Conservation (phyloP, 2,329 filamentous ascomycete species). For the Juglanconis sp. region DNA sequence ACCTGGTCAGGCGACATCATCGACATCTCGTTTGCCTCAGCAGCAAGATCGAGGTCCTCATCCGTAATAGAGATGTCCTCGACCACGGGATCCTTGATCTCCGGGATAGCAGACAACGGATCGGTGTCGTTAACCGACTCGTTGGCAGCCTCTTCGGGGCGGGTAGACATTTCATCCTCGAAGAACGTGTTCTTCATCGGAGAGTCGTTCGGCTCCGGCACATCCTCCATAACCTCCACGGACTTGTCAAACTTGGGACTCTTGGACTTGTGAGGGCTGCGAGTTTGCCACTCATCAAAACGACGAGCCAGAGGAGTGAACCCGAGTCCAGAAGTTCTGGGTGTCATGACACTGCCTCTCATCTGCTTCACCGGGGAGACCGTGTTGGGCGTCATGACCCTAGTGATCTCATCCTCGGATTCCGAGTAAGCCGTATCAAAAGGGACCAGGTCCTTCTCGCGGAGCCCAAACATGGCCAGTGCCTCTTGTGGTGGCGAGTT, state of each 20-base stretch:
- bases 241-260: conserved; percentile 21
- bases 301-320: conserved; percentile 58
- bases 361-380: conserved; percentile 23
- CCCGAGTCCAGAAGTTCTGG: conserved; percentile 37
- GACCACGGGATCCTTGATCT: conserved; percentile 34
- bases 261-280: conserved; percentile 43
- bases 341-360: conserved; percentile 21
- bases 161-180: conserved; percentile 57
- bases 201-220: conserved; percentile 29
- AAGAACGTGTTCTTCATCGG: conserved; percentile 52
- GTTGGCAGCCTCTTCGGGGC: conserved; percentile 31
- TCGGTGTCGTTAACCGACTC: conserved; percentile 32
- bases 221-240: conserved; percentile 17
- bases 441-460: conserved; percentile 44
- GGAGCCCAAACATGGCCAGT: conserved; percentile 39
- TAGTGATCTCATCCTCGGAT: conserved; percentile 50
- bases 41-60: conserved; percentile 56
- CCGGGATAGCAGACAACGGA: conserved; percentile 13
- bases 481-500: conserved; percentile 27
- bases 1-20: conserved; percentile 43
- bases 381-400: conserved; percentile 8
- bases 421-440: conserved; percentile 46
- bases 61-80: conserved; percentile 47
- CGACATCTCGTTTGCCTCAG: conserved; percentile 60
- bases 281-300: conserved; percentile 52